phyloP scores from a whole-genome alignment of 139 green algal genomes.

The Marvania coccoides region DNA sequence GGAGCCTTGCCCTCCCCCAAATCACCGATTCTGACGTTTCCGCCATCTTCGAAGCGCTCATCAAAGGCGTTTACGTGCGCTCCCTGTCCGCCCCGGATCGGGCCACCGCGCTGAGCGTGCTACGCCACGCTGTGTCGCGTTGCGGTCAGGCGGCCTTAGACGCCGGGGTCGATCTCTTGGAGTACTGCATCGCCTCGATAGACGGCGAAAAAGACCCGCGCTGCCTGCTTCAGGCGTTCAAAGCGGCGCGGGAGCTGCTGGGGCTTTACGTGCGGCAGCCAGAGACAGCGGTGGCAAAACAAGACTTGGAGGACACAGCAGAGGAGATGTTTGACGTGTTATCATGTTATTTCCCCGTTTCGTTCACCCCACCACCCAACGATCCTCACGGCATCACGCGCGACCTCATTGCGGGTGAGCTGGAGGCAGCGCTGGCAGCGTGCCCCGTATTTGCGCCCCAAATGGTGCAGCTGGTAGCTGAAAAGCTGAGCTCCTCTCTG shows the following conservation, averaged over 20 bases:
- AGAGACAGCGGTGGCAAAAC: background rate
- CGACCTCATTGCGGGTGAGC: slow-evolving; percentile 23
- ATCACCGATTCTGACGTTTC: background rate
- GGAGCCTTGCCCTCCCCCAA: background rate
- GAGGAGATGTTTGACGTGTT: slow-evolving; percentile 81
- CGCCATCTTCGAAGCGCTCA: slow-evolving; percentile 1
- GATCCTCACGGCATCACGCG: slow-evolving; percentile 33
- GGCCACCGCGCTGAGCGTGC: slow-evolving; percentile 2
- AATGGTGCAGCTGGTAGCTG: slow-evolving; percentile 37
- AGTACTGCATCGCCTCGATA: slow-evolving; percentile 24
- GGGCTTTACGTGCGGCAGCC: slow-evolving; percentile 3
- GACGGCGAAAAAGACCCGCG: slow-evolving; percentile 90
- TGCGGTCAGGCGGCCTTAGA: slow-evolving; percentile 7
- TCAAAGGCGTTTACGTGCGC: slow-evolving; percentile 11
- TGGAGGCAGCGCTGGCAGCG: slow-evolving; percentile 26
- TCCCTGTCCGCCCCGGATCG: slow-evolving; percentile 10
- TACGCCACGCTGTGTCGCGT: background rate
- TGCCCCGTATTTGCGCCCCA: slow-evolving; percentile 30
- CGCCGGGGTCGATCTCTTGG: slow-evolving; percentile 10
- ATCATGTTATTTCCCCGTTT: slow-evolving; percentile 85
- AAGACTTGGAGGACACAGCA: slow-evolving; percentile 6
- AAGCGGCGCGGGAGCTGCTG: slow-evolving; percentile 9
- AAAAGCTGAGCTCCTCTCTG: slow-evolving; percentile 49
- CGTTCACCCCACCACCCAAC: slow-evolving; percentile 70
- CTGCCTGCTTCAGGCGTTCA: slow-evolving; percentile 70